These are phyloP conservation scores for Epichloe amarillans DNA, from an alignment of 2,329 filamentous ascomycete genomes.

Conservation along the genomic window DNA sequence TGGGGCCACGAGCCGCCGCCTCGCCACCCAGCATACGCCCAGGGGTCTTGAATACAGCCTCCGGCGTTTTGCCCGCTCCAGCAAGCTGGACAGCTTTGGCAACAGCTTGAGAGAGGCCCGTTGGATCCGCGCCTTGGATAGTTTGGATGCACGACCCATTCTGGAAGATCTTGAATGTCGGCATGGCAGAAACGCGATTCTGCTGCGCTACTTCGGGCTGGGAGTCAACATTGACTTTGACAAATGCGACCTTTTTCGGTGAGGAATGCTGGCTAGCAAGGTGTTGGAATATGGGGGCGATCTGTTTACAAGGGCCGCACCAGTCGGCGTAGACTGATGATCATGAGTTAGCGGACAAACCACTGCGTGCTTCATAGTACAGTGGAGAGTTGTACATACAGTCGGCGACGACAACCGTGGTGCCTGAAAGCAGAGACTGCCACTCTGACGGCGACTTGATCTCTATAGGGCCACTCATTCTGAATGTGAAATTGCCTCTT, in stretches of 20 bases:
- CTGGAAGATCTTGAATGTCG: constrained; percentile 88
- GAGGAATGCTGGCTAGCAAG: constrained; percentile 14
- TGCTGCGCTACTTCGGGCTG: constrained; percentile 37
- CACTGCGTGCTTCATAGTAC: neutral
- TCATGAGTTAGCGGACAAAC: constrained; percentile 20
- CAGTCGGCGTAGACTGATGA: constrained; percentile 59
- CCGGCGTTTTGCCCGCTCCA: constrained; percentile 27
- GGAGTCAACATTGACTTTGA: constrained; percentile 13
- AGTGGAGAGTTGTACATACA: constrained; percentile 43
- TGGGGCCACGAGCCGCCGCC: constrained; percentile 9
- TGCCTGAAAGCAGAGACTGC: constrained; percentile 55
- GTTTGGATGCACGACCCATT: constrained; percentile 59
- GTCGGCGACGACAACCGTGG: constrained; percentile 74
- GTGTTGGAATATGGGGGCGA: constrained; percentile 41
- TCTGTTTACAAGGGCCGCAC: constrained; percentile 36
- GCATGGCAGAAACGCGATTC: constrained; percentile 73
- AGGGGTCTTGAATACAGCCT: constrained; percentile 34
- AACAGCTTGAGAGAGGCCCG: constrained; percentile 62
- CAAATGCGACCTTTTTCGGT: constrained; percentile 12
- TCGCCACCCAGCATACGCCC: constrained; percentile 44
- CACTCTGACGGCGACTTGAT: constrained; percentile 60
- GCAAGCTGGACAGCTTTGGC: constrained; percentile 51
- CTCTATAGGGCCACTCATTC: constrained; percentile 34
- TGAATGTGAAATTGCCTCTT: constrained; percentile 6
- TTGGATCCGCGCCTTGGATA: constrained; percentile 68